phyloP scores from a whole-genome alignment of 202 grass and related monocot genomes.

The Miscanthus sacchariflorus region DNA sequence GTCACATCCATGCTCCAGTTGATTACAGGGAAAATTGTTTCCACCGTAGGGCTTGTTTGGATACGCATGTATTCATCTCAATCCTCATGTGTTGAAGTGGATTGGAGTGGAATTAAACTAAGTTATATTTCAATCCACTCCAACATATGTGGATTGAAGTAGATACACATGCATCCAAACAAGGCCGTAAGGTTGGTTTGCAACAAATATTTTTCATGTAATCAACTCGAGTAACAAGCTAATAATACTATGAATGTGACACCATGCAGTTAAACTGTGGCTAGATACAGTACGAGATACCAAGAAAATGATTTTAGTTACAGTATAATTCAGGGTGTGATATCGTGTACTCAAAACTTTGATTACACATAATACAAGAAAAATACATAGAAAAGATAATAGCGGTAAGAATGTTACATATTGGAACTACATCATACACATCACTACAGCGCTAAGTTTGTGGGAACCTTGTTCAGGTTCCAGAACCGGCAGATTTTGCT shows the following conservation, averaged over 20 bases:
- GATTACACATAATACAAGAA: slow-evolving; percentile 16
- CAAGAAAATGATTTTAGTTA: neutral
- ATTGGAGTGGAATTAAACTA: too few relatives aligned
- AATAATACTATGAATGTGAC: neutral
- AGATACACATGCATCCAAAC: too few relatives aligned
- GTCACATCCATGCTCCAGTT: too few relatives aligned
- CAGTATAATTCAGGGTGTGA: neutral
- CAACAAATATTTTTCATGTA: too few relatives aligned
- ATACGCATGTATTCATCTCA: too few relatives aligned
- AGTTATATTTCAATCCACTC: too few relatives aligned
- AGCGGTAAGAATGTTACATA: neutral
- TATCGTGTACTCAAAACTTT: neutral
- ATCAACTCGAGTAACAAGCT: neutral
- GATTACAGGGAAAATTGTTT: too few relatives aligned
- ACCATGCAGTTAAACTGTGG: neutral
- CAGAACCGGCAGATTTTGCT: slow-evolving; percentile 1
- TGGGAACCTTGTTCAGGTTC: slow-evolving; percentile 8
- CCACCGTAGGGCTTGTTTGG: too few relatives aligned
- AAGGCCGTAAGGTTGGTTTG: too few relatives aligned
- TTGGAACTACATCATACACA: slow-evolving; percentile 17
- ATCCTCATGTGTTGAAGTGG: too few relatives aligned
- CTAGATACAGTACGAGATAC: neutral
- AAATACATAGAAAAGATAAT: neutral
- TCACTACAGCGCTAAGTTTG: neutral
- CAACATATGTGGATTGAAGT: too few relatives aligned